Base-by-base conservation (phyloP, 106 monocot species). In the Phalaenopsis equestris region DNA sequence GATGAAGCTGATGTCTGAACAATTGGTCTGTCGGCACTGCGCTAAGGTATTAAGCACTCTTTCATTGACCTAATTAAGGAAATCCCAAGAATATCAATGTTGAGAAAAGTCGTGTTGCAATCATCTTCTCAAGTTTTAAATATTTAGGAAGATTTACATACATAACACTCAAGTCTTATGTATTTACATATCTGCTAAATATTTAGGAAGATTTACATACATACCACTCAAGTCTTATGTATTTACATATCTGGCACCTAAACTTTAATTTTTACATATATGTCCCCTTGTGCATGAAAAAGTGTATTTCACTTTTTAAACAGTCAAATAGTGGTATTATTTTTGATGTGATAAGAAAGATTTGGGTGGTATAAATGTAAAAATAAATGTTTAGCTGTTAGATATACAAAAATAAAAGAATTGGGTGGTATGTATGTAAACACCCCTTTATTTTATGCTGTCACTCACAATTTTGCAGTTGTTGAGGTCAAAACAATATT, bases 401-500 rank as follows among this genome's bases (percentile, higher is more conserved):
- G 30, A 30, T 30, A 30, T 30, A 0, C 0, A 30, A 30, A 30
- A 30, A 30, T 30, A 30, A 30, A 30, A 30, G 30, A 30, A 30
- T 30, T 30, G 30, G 30, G 30, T 30, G 30, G 30, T 30, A 30
- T 30, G 0, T 30, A 30, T 30, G 30, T 30, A 30, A 30, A 30
- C 30, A 30, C 0, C 30, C 30, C 30, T 30, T 30, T 30, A 30
- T 30, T 18, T 9, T 61, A 19, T 61, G 19, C n/a, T 21, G 21
- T 38, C 39, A 70, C 10, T 38, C 39, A 14, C 70, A 70, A 38
- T 70, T 14, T 80, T 89, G 74, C 88, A 99, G 99, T 83, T 99
- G 43, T 79, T 91, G 42, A 88, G 85, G 68, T 91, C 87, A 72
- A 99, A 93, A 75, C 93, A 93, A 55, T 99, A 95, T 75, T 99